Conservation (phyloP, 1,139 yeast species). For the Pichia sp. region DNA sequence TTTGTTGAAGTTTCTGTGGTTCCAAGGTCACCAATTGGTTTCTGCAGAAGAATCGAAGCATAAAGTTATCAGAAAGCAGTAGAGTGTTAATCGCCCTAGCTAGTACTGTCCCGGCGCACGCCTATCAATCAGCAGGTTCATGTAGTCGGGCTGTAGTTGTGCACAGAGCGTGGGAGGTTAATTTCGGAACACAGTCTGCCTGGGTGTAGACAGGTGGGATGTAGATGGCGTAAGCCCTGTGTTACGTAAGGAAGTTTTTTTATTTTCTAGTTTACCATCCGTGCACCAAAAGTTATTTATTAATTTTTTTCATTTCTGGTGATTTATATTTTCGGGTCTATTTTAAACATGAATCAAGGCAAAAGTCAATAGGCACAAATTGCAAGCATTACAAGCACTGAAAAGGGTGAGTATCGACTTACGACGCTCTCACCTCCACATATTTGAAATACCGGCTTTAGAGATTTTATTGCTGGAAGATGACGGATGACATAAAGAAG, state of each 20-base stretch:
- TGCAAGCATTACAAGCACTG: too few species aligned
- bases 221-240: neutral
- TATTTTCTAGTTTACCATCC: neutral
- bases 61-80: neutral
- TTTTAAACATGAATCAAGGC: neutral
- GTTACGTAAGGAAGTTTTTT: neutral
- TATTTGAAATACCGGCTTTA: too few species aligned
- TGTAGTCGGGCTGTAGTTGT: slow-evolving; percentile 3
- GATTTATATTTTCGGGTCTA: neutral
- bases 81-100: neutral
- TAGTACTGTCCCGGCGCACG: neutral
- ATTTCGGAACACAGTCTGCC: slow-evolving; percentile 8
- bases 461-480: neutral
- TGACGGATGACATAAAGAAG: slow-evolving; percentile 26
- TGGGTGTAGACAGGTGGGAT: neutral
- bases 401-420: too few species aligned
- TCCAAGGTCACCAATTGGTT: neutral
- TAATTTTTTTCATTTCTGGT: neutral
- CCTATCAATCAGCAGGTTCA: neutral
- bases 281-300: neutral
- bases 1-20: neutral
- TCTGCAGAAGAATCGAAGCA: neutral
- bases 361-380: neutral
- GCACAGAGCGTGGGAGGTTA: neutral
- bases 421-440: too few species aligned